phyloP scores from a whole-genome alignment of 1,284 basidiomycete species.

The Rhizopogon parksii region DNA sequence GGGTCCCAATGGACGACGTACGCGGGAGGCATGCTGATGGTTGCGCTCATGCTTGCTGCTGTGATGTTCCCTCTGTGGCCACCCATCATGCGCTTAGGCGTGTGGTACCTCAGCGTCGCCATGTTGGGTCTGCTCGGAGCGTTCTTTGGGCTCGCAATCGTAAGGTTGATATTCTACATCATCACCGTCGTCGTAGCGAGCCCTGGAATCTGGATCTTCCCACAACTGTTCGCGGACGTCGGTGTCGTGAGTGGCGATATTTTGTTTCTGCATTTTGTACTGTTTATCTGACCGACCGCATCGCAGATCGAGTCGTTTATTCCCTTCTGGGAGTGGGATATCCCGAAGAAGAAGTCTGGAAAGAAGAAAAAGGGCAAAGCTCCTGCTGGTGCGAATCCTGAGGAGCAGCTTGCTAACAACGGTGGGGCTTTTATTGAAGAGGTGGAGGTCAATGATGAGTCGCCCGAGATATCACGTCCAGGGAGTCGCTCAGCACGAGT shows the following conservation, averaged over 20 bases:
- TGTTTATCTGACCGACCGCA: background rate
- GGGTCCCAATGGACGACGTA: conserved; percentile 92
- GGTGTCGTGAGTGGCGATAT: conserved; percentile 76
- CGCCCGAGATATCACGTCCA: conserved; percentile 49
- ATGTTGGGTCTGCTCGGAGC: conserved; percentile 85
- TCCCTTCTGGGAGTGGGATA: conserved; percentile 95
- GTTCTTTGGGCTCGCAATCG: conserved; percentile 89
- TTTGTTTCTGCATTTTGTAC: conserved; percentile 6
- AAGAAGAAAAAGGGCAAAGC: conserved; percentile 56
- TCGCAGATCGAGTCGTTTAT: conserved; percentile 92
- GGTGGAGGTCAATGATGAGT: conserved; percentile 44
- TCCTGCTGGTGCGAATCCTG: conserved; percentile 17
- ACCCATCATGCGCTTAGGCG: conserved; percentile 85
- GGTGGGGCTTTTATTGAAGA: conserved; percentile 49
- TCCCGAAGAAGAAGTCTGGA: conserved; percentile 78
- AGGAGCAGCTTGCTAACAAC: conserved; percentile 31
- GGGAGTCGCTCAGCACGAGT: conserved; percentile 51
- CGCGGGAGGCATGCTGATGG: conserved; percentile 89
- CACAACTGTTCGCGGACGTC: conserved; percentile 96
- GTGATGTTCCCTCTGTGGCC: conserved; percentile 99
- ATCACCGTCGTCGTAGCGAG: conserved; percentile 82
- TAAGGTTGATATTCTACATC: conserved; percentile 91
- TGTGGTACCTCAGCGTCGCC: conserved; percentile 90
- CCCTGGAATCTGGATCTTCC: conserved; percentile 99
- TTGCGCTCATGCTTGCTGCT: conserved; percentile 88